Base-by-base conservation (phyloP, 495 filamentous ascomycete genomes). In the Lentithecium fluviatile region DNA sequence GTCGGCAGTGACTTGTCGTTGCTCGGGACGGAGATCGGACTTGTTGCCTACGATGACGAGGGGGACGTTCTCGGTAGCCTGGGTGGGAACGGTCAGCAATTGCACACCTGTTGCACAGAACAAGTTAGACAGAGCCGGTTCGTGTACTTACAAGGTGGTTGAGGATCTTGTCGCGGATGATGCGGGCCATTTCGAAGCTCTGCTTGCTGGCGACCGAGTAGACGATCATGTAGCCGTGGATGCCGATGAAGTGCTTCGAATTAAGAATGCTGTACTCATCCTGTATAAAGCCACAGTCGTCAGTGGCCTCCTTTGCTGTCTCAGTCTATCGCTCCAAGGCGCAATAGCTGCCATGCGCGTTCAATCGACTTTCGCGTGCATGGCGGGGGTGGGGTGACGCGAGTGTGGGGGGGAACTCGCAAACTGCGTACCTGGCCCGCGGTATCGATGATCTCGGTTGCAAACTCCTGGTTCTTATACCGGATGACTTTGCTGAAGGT, bases 181-280 rank as follows among this genome's bases (percentile, higher is more conserved):
- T 88, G 58, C 87, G 84, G 48, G 96, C 87, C 90, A 97, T 97
- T 71, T 97, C 94, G 71, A 97, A 97, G 24, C 91, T 95, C 64
- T 94, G 89, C 61, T 88, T 88, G 37, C 89, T 95, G 26, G 89
- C 87, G 47, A 98, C 89, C 17, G 90, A 96, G 76, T 98, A 98
- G 40, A 96, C 94, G 50, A 98, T 86, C 83, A 98, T 92, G 77
- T 98, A 98, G 38, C 94, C 94, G 82, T 98, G 94, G 66, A 97
- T 97, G 60, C 94, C 94, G 76, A 98, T 98, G 73, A 97, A 97
- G 75, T 98, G 95, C 74, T 97, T 96, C 43, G 89, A 96, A 74
- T 96, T 97, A 52, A 98, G 79, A 68, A 97, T 97, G 70, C 88
- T 93, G 77, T 98, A 97, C 74, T 98, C 95, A 77, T 99, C 94